A percentile compares a stretch with the other conserved stretches of the same genome.
phyloP scores from a whole-genome alignment of 768 basidiomycete genomes.

The Boletus rubroflammeus region DNA sequence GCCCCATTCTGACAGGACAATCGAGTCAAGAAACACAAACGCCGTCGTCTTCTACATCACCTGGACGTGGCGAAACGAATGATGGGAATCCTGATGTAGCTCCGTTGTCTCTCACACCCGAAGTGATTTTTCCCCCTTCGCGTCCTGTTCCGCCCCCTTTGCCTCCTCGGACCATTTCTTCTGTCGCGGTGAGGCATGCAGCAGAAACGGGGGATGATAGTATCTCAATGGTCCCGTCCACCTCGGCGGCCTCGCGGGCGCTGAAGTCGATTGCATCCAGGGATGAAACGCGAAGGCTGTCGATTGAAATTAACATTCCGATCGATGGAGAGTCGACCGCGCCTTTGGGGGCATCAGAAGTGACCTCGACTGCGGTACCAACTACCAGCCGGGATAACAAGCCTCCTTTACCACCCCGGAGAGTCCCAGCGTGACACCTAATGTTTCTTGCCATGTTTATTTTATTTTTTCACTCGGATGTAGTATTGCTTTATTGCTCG shows the following conservation, averaged over 20 bases:
- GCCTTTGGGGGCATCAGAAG: slow-evolving; percentile 2
- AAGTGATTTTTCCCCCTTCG: slow-evolving; percentile 18
- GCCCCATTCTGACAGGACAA: slow-evolving; percentile 37
- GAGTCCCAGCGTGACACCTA: slow-evolving; percentile 10
- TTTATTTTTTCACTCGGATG: background rate
- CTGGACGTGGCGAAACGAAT: slow-evolving; percentile 8
- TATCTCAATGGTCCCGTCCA: slow-evolving; percentile 12
- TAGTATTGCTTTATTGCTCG: slow-evolving; percentile 4
- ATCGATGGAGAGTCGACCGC: slow-evolving; percentile 1
- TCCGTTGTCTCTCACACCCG: slow-evolving; percentile 28
- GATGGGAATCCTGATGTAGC: slow-evolving; percentile 30
- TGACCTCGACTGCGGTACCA: slow-evolving; percentile 2
- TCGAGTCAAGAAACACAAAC: slow-evolving; percentile 14
- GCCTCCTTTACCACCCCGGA: slow-evolving; percentile 37
- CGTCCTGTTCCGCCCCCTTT: slow-evolving; percentile 37
- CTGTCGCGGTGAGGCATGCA: slow-evolving; percentile 30
- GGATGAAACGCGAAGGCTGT: slow-evolving; percentile 36
- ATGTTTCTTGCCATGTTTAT: background rate
- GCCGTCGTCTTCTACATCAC: slow-evolving; percentile 5
- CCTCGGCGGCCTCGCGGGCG: slow-evolving; percentile 47
- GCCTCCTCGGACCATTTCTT: slow-evolving; percentile 40
- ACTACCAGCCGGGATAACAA: slow-evolving; percentile 11
- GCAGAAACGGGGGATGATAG: slow-evolving; percentile 24
- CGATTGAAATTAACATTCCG: slow-evolving; percentile 19
- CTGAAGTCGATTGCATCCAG: slow-evolving; percentile 55